These are phyloP conservation scores for Pseudoneurospora amorphoporcata DNA, from an alignment of 495 filamentous ascomycete species.

Conservation along the genomic window DNA sequence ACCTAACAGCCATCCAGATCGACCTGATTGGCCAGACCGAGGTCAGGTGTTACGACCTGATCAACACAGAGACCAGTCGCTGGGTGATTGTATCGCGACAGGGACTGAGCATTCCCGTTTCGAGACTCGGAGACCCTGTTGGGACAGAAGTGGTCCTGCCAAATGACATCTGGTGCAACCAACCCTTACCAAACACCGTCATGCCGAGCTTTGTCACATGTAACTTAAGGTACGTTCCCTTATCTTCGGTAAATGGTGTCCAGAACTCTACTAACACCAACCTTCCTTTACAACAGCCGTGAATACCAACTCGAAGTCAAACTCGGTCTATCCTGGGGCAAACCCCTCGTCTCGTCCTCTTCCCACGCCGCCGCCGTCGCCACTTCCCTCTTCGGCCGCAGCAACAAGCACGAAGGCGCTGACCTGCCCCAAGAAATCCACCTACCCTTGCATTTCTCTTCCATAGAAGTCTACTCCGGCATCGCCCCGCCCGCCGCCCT, in stretches of 20 bases:
- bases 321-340: conserved; percentile 56
- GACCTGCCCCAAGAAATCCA: conserved; percentile 55
- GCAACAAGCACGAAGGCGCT: conserved; percentile 7
- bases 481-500: conserved; percentile 72
- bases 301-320: conserved; percentile 74
- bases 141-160: conserved; percentile 61
- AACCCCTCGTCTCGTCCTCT: conserved; percentile 6
- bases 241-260: background rate
- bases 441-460: conserved; percentile 64
- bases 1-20: conserved; percentile 70
- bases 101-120: conserved; percentile 54
- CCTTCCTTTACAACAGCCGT: conserved; percentile 27
- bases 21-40: conserved; percentile 68
- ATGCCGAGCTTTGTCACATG: conserved; percentile 81
- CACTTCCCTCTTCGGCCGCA: conserved; percentile 4
- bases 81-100: conserved; percentile 61
- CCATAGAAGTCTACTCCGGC: conserved; percentile 75
- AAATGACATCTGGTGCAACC: conserved; percentile 53
- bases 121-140: conserved; percentile 45
- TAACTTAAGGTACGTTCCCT: conserved; percentile 50
- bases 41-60: conserved; percentile 62
- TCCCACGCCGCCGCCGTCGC: background rate
- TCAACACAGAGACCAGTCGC: conserved; percentile 50
- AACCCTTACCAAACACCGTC: conserved; percentile 69
- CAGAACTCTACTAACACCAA: background rate